Conservation (phyloP, 305 asterid genomes). For the Rubia peregrina region DNA sequence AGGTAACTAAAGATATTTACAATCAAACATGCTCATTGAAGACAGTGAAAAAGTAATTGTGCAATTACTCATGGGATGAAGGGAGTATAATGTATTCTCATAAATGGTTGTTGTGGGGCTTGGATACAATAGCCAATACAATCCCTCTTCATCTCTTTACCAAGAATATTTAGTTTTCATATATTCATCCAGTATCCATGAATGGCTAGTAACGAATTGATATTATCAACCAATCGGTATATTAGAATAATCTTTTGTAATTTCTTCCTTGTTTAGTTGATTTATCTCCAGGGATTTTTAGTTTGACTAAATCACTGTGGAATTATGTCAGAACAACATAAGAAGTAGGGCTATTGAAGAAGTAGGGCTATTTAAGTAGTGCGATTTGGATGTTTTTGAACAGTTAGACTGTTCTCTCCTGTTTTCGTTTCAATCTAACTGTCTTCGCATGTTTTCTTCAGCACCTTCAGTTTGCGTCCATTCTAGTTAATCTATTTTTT, state of each 20-base stretch:
- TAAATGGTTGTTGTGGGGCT: too few relatives aligned
- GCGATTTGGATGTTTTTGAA: neutral
- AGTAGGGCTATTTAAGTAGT: too few relatives aligned
- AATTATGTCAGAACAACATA: too few relatives aligned
- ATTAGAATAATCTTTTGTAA: neutral
- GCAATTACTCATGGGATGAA: too few relatives aligned
- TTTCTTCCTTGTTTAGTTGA: neutral
- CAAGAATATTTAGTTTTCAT: neutral
- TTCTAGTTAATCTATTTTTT: neutral
- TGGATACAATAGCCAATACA: too few relatives aligned
- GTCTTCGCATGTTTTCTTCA: neutral
- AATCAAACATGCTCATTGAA: too few relatives aligned
- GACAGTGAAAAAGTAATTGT: too few relatives aligned
- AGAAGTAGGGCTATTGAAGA: neutral
- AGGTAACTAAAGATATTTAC: too few relatives aligned
- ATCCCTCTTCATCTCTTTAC: neutral
- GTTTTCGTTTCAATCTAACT: neutral
- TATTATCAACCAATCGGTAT: too few relatives aligned
- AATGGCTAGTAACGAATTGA: neutral
- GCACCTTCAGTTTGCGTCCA: slow-evolving; percentile 5
- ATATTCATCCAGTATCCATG: neutral
- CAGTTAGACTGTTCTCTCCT: neutral
- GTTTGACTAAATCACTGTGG: neutral
- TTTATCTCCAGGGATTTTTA: neutral
- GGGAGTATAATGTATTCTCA: too few relatives aligned